Evolutionary conservation across 768 basidiomycete species (phyloP), one percentile per base, ranked within the genome.

Genomic region (Phlegmacium glaucopus): DNA sequence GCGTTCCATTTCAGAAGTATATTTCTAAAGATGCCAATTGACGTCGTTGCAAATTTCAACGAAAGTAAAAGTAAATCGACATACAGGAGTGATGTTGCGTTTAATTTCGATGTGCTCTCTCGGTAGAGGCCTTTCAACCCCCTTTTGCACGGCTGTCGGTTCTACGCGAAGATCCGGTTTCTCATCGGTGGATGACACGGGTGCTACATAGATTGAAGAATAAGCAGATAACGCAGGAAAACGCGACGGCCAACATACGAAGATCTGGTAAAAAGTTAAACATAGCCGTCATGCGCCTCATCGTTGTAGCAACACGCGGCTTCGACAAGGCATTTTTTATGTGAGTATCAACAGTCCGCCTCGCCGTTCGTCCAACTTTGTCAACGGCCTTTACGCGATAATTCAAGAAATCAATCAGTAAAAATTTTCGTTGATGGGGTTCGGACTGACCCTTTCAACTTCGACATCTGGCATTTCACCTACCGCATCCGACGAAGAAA

Each of bases 281-380:
- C 57, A 84, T 68, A 17, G 88, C 84, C 8, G 86, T 80, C 69
- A 87, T 78, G 44, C 88, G 83, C 50, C 78, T 76, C 36, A 90
- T 69, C 12, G 79, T 74, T 28, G 84, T 86, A 28, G 85, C 77
- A 28, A 83, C 61, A 46, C 83, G 80, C 29, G 87, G 85, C 58
- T 77, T 84, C 25, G 83, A 79, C 53, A 90, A 63, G 4, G 79
- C 79, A 67, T 86, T 82, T 64, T 78, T 84, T 52, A 89, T 70
- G 64, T 89, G 85, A 29, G 78, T 87, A 61, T 85, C 87, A 11
- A 79, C 57, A 17, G 79, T 77, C 54, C 86, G 76, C 44, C 87
- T 77, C 29, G 83, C 85, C 2, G 80, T 82, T 40, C 83, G 78
- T 34, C 82, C 87, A 39, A 83, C 61, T 59, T 81, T 85, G 63